Evolutionary conservation across 176 grass and related monocot species (phyloP), one percentile per base, ranked within the genome.

Genomic region (Thalia dealbata): DNA sequence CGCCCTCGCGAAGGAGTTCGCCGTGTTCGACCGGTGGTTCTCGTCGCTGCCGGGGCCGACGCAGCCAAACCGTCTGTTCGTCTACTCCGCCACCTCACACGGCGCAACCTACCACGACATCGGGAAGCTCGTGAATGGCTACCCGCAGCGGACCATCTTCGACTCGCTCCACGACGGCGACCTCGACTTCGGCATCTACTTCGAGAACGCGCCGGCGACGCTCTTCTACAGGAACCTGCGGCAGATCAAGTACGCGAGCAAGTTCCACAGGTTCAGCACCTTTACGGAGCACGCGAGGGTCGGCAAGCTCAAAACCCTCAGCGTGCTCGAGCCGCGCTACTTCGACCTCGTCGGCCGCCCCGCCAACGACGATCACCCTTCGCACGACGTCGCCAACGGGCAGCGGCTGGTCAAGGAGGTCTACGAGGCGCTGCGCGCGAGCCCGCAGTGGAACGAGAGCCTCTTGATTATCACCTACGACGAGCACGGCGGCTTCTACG

Each of bases 401-500:
- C 73, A 75, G 73, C 25, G 25, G 58, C 10, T 75, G 56, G 73
- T 75, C 14, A 75, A 75, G 55, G 35, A 46, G 14, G 70, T 72
- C 2, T 72, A 72, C 24, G 70, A 72, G 48, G 26, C 76, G 0
- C 23, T 79, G 19, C 38, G 77, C 24, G 68, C 67, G 9, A 79
- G 77, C 50, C 67, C 77, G 15, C 67, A 72, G 52, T 79, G 77
- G 77, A 79, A 79, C 24, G 35, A 79, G 27, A 79, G 77, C 51
- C 68, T 71, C 18, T 41, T 79, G 42, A 56, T 79, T 21, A 79
- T 79, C 67, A 79, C 60, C 19, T 74, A 74, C 30, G 72, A 74
- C 29, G 72, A 74, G 32, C 72, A 74, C 35, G 72, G 54, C 19
- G 77, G 67, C 9, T 79, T 79, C 52, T 79, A 72, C 54, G 67